Conservation (phyloP, 768 basidiomycete species). For the Suillus subaureus region DNA sequence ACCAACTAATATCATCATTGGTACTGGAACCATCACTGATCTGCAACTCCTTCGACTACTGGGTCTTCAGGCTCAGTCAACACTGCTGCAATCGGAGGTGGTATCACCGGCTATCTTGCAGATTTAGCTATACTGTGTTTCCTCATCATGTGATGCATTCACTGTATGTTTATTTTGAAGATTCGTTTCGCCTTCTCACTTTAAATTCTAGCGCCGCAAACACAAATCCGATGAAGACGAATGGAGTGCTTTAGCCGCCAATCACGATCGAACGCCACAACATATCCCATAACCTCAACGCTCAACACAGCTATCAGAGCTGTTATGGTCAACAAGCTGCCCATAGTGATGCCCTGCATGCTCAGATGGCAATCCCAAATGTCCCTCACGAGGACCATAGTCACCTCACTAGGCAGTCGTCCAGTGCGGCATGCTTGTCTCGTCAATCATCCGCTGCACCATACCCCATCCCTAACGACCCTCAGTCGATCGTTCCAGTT, state of each 20-base stretch:
- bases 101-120: conserved; percentile 47
- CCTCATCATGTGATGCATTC: conserved; percentile 48
- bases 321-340: conserved; percentile 25
- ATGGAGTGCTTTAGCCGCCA: conserved; percentile 61
- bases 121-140: conserved; percentile 43
- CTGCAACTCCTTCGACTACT: conserved; percentile 32
- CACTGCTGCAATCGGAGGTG: conserved; percentile 37
- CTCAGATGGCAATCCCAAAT: not conserved
- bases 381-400: too few species aligned
- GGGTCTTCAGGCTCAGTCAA: conserved; percentile 37
- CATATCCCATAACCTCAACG: conserved; percentile 28
- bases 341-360: conserved; percentile 21
- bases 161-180: conserved; percentile 35
- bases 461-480: too few species aligned
- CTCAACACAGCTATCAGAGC: conserved; percentile 25
- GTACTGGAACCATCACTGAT: conserved; percentile 5
- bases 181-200: conserved; percentile 10
- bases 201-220: conserved; percentile 41
- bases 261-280: conserved; percentile 60
- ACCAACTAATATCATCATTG: not conserved
- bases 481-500: too few species aligned
- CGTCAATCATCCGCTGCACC: too few species aligned
- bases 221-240: conserved; percentile 38
- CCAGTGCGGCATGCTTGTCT: too few species aligned
- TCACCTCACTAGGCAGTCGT: too few species aligned